Evolutionary conservation across 495 filamentous ascomycete species (phyloP).

Genomic region (Xylaria scruposa): DNA sequence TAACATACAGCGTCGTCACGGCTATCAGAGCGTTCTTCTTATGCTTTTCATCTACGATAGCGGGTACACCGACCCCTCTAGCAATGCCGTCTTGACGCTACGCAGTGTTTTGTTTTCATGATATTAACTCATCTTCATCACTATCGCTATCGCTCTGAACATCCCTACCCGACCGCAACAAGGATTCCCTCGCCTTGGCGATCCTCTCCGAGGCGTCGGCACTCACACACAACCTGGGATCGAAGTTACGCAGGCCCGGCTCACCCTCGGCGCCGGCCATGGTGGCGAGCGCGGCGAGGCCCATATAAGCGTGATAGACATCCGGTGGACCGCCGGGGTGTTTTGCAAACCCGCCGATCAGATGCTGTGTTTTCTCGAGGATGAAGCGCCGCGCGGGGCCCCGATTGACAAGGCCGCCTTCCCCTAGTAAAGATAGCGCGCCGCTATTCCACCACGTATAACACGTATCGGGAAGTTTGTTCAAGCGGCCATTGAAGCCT

Average conservation of each 20-base stretch:
- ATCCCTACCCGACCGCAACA: conserved; percentile 31
- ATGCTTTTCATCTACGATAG: neutral
- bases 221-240: conserved; percentile 73
- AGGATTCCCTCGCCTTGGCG: conserved; percentile 40
- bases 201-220: conserved; percentile 54
- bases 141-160: neutral
- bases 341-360: conserved; percentile 91
- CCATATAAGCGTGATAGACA: conserved; percentile 89
- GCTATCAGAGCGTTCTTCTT: no score
- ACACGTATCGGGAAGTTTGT: conserved; percentile 92
- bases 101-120: conserved; percentile 9
- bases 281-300: conserved; percentile 75
- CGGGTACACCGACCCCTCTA: neutral
- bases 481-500: conserved; percentile 86
- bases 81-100: neutral
- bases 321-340: conserved; percentile 82
- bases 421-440: conserved; percentile 71
- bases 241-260: conserved; percentile 64
- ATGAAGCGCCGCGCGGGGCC: conserved; percentile 74
- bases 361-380: conserved; percentile 86
- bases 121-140: conserved; percentile 20
- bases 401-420: conserved; percentile 64
- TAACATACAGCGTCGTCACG: no score
- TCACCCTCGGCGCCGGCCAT: conserved; percentile 55
- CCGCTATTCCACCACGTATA: conserved; percentile 91